Base-by-base conservation (phyloP, 208 protist species). In the Strigomonas oncopelti region DNA sequence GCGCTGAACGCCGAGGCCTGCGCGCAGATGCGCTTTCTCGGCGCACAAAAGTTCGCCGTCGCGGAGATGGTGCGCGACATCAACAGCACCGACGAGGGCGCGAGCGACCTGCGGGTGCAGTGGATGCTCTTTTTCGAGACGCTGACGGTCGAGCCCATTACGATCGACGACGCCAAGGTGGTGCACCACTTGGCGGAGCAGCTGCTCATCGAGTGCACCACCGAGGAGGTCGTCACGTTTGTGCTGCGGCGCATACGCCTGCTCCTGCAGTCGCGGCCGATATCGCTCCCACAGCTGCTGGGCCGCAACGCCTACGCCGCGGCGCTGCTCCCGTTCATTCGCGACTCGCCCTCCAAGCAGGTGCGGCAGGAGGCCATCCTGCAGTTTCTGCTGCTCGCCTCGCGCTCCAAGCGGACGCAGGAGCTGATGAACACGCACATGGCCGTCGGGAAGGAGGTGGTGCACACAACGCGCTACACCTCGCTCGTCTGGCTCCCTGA, bases 381-480 rank as follows among this genome's bases (percentile, higher is more conserved):
- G 62, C 79, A 85, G 52, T 72, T 95, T 28, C 74, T 84, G 51
- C 75, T 91, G 22, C 67, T 95, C 29, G 77, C 78, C 20, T 75
- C 68, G 52, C 85, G 83, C 46, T 95, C 90, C 32, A 71, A 80
- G 63, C 72, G 77, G 24, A 89, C 84, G 13, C 87, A 93, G 67
- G 85, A 92, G 72, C 71, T 92, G 27, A 81, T 95, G 77, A 93
- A 89, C 64, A 80, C 90, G 9, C 61, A 75, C 22, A 57, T 91
- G 56, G 42, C 88, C 28, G 65, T 67, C 14, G 67, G 71, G 48
- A 64, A 74, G 34, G 87, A 89, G 28, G 80, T 77, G 2, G 83
- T 91, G 52, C 85, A 92, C 69, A 78, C 86, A 11, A 53, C 48
- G 11, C 69, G 79, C 31, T 81, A 87, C 61, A 78, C 90, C 52